A percentile compares a stretch with the other conserved stretches of the same genome.
phyloP scores from a whole-genome alignment of 257 asterid species.

The Przewalskia tangutica region DNA sequence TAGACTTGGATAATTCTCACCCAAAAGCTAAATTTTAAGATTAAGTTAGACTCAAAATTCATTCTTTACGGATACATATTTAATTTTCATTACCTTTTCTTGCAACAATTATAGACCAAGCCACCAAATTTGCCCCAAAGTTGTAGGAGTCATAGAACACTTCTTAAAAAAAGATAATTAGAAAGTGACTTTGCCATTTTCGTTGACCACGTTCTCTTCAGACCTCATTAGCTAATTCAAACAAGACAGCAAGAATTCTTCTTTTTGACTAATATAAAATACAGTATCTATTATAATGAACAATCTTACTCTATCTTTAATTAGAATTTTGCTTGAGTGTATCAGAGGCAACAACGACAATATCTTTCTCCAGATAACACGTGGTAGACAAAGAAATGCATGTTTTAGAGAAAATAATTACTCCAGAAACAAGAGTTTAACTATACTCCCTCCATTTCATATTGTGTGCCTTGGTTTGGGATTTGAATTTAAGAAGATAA shows the following conservation, averaged over 20 bases:
- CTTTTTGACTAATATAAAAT: not conserved
- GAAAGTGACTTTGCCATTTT: not conserved
- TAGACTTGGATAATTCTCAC: no score
- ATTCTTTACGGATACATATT: no score
- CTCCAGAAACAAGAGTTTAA: not conserved
- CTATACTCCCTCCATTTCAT: not conserved
- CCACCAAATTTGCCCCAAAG: not conserved
- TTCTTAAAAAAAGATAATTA: not conserved
- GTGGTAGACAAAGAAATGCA: not conserved
- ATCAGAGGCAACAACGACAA: not conserved
- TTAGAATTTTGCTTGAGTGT: not conserved
- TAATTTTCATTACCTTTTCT: not conserved
- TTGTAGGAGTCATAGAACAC: not conserved
- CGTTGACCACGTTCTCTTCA: not conserved
- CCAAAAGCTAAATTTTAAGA: no score
- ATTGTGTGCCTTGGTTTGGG: no score
- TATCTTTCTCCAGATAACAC: not conserved
- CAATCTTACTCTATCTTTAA: no score
- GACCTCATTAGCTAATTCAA: not conserved
- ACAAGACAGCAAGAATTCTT: not conserved
- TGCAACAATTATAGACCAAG: not conserved
- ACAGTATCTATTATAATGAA: not conserved
- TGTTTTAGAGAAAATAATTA: not conserved
- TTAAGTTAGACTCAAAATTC: no score
- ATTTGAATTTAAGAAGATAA: no score